Percentiles rank a stretch among this genome's conserved stretches.
Evolutionary conservation across 495 filamentous ascomycete species (phyloP).

Genomic region (Lophium mytilinum): DNA sequence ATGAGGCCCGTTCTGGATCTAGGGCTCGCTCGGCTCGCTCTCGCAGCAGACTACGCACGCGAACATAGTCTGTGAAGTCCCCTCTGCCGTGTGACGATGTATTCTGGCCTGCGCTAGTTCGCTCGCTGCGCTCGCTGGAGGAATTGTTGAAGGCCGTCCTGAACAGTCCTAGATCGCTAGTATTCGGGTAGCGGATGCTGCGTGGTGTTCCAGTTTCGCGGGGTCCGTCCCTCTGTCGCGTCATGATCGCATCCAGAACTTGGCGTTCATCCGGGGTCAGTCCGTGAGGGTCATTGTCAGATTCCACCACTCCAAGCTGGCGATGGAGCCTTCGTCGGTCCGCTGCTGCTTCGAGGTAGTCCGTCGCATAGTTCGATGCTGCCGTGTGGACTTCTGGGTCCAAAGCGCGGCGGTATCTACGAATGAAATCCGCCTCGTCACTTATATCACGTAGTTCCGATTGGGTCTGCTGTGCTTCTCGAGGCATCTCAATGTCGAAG

Average conservation of each 20-base stretch:
- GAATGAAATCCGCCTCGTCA: conserved; percentile 33
- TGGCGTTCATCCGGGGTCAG: conserved; percentile 50
- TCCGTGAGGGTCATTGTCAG: conserved; percentile 40
- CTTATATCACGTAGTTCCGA: conserved; percentile 22
- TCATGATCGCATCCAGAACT: conserved; percentile 49
- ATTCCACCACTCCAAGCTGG: conserved; percentile 23
- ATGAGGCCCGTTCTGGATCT: conserved; percentile 1
- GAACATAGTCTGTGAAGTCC: background rate
- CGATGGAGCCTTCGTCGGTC: conserved; percentile 27
- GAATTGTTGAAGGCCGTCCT: conserved; percentile 5
- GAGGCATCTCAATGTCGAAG: conserved; percentile 37
- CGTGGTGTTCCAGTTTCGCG: conserved; percentile 26
- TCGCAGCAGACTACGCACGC: background rate
- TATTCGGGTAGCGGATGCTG: conserved; percentile 33
- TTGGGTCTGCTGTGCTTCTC: background rate
- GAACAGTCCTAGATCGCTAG: conserved; percentile 12
- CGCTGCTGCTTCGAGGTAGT: conserved; percentile 35
- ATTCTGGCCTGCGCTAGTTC: background rate
- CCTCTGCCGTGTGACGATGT: no score
- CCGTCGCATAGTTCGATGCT: conserved; percentile 33
- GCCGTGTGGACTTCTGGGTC: conserved; percentile 29
- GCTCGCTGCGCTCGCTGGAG: background rate
- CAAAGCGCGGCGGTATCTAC: conserved; percentile 34
- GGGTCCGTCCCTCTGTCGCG: conserved; percentile 30
- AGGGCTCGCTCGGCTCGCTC: background rate